Evolutionary conservation across 139 green algal genomes (phyloP).

Genomic region (Chlorella vulgaris): DNA sequence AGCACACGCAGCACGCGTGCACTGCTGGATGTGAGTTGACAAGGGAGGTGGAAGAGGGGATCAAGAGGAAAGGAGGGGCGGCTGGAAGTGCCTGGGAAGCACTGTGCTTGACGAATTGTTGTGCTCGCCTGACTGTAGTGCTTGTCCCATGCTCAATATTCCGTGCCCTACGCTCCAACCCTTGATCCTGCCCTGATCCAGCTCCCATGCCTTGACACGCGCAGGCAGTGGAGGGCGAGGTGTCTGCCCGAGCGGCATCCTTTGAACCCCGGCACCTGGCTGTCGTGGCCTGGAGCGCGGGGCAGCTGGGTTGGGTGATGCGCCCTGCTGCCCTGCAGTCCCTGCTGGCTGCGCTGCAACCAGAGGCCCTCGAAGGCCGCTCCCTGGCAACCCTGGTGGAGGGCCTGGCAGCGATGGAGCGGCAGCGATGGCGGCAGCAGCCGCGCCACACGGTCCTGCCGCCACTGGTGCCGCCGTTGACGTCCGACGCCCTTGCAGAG

Average conservation of each 20-base stretch:
- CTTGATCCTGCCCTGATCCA: too few species aligned
- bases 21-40: slow-evolving; percentile 17
- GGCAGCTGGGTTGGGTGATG: slow-evolving; percentile 11
- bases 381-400: slow-evolving; percentile 5
- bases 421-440: background rate
- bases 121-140: too few species aligned
- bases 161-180: too few species aligned
- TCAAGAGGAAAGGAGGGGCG: too few species aligned
- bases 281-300: slow-evolving; percentile 8
- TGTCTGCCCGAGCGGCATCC: background rate
- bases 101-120: too few species aligned
- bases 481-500: background rate
- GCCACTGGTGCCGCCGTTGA: background rate
- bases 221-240: slow-evolving; percentile 20
- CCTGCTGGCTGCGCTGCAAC: background rate
- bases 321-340: background rate
- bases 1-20: background rate
- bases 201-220: background rate
- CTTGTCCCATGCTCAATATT: too few species aligned
- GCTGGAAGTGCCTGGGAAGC: too few species aligned
- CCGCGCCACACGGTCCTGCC: background rate
- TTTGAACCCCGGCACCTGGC: slow-evolving; percentile 28
- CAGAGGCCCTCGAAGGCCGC: background rate
- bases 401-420: slow-evolving; percentile 13
- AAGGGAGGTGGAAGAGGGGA: too few species aligned